phyloP scores from a whole-genome alignment of 495 filamentous ascomycete genomes.

The Ascobolus immersus region DNA sequence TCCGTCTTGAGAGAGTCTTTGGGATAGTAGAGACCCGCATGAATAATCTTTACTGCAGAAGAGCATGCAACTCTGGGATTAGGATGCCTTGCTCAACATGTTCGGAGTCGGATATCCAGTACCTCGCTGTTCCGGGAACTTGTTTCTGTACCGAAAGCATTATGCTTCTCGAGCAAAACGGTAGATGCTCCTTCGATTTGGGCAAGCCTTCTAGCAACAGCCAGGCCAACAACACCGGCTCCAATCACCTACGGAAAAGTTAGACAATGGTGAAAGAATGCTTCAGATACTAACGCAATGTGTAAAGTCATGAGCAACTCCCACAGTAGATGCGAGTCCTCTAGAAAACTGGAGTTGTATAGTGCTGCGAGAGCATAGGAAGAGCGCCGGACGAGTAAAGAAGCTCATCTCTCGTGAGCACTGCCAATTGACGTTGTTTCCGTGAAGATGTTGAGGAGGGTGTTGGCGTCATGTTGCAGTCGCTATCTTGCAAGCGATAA shows the following conservation, averaged over 20 bases:
- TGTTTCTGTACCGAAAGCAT: conserved; percentile 26
- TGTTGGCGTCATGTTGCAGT: too few species aligned
- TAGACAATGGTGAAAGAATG: neutral
- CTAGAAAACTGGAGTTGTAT: too few species aligned
- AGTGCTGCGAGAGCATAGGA: too few species aligned
- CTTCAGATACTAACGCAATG: neutral
- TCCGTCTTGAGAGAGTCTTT: conserved; percentile 47
- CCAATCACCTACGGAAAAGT: conserved; percentile 43
- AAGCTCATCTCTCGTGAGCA: too few species aligned
- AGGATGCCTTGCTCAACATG: conserved; percentile 49
- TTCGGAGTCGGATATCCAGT: conserved; percentile 34
- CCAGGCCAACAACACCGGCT: conserved; percentile 71
- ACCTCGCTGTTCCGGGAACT: conserved; percentile 54
- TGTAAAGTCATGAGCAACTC: conserved; percentile 4
- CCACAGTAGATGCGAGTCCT: too few species aligned
- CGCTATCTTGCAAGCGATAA: too few species aligned
- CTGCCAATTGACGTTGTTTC: too few species aligned
- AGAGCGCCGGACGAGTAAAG: too few species aligned
- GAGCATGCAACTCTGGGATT: neutral
- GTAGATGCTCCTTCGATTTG: conserved; percentile 32
- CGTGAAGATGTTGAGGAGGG: too few species aligned
- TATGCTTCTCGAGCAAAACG: conserved; percentile 44
- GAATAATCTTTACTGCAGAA: conserved; percentile 45
- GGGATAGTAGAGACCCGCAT: conserved; percentile 87
- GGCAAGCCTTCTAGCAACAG: conserved; percentile 58